phyloP scores from a whole-genome alignment of 192 early-diverging fungal species.

The Backusella mclennaniae region DNA sequence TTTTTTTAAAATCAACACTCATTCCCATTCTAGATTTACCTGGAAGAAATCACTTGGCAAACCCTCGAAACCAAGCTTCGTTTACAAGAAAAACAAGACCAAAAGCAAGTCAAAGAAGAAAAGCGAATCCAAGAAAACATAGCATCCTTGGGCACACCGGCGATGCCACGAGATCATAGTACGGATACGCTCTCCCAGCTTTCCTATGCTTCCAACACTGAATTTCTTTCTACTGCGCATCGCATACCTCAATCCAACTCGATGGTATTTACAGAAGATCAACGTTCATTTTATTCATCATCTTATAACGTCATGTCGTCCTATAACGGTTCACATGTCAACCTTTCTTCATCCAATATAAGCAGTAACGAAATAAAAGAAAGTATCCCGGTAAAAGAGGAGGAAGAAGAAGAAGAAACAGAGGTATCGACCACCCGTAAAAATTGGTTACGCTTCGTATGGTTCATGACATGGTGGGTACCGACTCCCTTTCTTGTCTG shows the following conservation, averaged over 20 bases:
- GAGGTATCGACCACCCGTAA: constrained; percentile 57
- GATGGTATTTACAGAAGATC: constrained; percentile 32
- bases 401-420: constrained; percentile 40
- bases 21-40: constrained; percentile 50
- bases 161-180: constrained; percentile 17
- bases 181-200: constrained; percentile 21
- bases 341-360: constrained; percentile 13
- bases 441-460: constrained; percentile 85
- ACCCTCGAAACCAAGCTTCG: constrained; percentile 79
- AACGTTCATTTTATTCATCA: constrained; percentile 34
- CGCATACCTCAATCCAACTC: neutral
- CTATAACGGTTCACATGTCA: constrained; percentile 16
- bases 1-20: neutral
- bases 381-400: constrained; percentile 17
- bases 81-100: constrained; percentile 60
- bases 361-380: constrained; percentile 5
- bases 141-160: neutral
- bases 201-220: constrained; percentile 26
- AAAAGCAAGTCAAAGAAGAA: constrained; percentile 27
- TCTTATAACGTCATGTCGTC: constrained; percentile 23
- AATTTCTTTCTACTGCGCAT: neutral
- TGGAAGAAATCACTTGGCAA: constrained; percentile 80
- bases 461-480: constrained; percentile 79
- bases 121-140: constrained; percentile 40
- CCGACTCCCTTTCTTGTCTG: constrained; percentile 63